phyloP scores from a whole-genome alignment of 2,329 filamentous ascomycete species.

The Elsinoe australis region DNA sequence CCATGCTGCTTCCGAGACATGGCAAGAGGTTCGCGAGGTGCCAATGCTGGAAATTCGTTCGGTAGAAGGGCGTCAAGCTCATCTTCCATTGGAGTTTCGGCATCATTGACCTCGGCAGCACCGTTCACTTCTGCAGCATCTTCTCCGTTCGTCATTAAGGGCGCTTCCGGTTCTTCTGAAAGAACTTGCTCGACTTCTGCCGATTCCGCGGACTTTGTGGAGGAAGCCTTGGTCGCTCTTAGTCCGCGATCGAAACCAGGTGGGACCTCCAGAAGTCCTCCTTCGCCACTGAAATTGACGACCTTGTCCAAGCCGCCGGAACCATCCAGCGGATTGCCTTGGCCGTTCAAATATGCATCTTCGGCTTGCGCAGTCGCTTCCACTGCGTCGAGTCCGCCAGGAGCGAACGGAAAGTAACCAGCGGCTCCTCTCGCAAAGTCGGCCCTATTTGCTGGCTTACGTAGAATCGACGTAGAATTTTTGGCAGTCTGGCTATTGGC shows the following conservation, averaged over 20 bases:
- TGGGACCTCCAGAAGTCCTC: conserved; percentile 69
- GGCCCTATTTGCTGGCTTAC: conserved; percentile 76
- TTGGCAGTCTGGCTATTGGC: conserved; percentile 85
- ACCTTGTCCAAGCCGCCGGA: conserved; percentile 64
- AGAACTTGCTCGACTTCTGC: conserved; percentile 63
- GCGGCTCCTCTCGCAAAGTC: conserved; percentile 90
- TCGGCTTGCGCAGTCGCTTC: conserved; percentile 80
- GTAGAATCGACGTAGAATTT: conserved; percentile 80
- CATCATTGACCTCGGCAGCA: conserved; percentile 29
- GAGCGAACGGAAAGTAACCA: conserved; percentile 89
- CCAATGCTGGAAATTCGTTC: conserved; percentile 84
- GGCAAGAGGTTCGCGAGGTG: conserved; percentile 70
- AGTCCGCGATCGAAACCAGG: conserved; percentile 77
- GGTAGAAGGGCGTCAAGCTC: conserved; percentile 82
- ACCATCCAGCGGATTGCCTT: conserved; percentile 32
- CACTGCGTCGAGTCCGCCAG: conserved; percentile 78
- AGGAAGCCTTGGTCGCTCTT: conserved; percentile 56
- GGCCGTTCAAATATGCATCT: conserved; percentile 52
- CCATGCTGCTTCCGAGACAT: conserved; percentile 64
- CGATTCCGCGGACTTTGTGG: conserved; percentile 47
- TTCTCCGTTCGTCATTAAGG: conserved; percentile 26
- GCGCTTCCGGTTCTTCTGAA: conserved; percentile 36
- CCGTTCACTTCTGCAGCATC: conserved; percentile 39
- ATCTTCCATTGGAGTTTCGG: conserved; percentile 41
- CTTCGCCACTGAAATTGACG: conserved; percentile 71